Conservation (phyloP, 2,329 filamentous ascomycete species). For the Neofusicoccum ribis region DNA sequence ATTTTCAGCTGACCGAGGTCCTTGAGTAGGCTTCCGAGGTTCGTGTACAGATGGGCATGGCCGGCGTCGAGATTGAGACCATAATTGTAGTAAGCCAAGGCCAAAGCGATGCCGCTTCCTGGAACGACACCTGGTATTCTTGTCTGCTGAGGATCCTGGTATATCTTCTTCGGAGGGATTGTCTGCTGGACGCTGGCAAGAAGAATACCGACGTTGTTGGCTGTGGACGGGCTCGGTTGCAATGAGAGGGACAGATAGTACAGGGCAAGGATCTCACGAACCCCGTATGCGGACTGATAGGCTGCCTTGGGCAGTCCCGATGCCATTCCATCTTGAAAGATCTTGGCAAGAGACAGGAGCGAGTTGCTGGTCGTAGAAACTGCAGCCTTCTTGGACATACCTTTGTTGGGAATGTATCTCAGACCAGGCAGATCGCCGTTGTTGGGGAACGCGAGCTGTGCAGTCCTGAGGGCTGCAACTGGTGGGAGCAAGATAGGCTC, state of each 20-base stretch:
- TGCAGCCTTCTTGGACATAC: constrained; percentile 72
- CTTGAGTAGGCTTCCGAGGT: constrained; percentile 90
- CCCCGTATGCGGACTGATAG: constrained; percentile 67
- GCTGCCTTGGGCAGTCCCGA: constrained; percentile 36
- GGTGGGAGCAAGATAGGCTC: constrained; percentile 79
- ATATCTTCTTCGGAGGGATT: constrained; percentile 42
- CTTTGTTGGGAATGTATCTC: constrained; percentile 64
- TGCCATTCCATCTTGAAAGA: constrained; percentile 94
- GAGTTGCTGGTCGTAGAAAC: constrained; percentile 95
- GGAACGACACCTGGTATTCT: constrained; percentile 75
- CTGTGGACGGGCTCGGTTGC: constrained; percentile 93
- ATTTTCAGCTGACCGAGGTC: constrained; percentile 91
- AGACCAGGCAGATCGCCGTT: constrained; percentile 80
- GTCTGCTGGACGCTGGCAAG: constrained; percentile 90
- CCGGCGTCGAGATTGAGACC: constrained; percentile 81
- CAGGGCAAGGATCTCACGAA: constrained; percentile 87
- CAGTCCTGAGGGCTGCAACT: constrained; percentile 78
- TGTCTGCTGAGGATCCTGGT: constrained; percentile 34
- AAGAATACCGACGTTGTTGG: constrained; percentile 96
- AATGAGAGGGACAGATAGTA: constrained; percentile 95
- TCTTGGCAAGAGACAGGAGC: constrained; percentile 90
- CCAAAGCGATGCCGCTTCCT: constrained; percentile 84
- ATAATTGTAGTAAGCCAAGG: constrained; percentile 93
- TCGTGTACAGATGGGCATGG: constrained; percentile 96
- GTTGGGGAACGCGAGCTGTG: constrained; percentile 76